Conservation (phyloP, 805 yeast species). For the Wickerhamomyces pijperi region DNA sequence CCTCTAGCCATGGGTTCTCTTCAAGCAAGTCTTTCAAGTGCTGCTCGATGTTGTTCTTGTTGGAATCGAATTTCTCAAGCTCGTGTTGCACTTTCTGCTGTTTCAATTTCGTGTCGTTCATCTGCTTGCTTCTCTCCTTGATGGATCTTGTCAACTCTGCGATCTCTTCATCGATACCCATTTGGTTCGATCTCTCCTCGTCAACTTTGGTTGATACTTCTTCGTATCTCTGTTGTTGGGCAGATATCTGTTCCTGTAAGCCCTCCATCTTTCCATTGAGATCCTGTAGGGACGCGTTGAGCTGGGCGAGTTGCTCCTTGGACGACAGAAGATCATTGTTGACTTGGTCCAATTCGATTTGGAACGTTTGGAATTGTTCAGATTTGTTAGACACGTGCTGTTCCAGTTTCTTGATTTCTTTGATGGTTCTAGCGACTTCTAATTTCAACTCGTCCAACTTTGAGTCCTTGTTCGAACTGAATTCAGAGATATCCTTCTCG, state of each 20-base stretch:
- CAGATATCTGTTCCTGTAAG: slow-evolving; percentile 5
- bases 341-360: slow-evolving; percentile 62
- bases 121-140: slow-evolving; percentile 26
- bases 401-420: slow-evolving; percentile 26
- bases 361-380: slow-evolving; percentile 47
- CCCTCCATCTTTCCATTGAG: slow-evolving; percentile 22
- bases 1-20: slow-evolving; percentile 66
- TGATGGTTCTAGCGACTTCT: slow-evolving; percentile 35
- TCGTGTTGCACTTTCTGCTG: slow-evolving; percentile 46
- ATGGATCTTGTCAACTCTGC: slow-evolving; percentile 41
- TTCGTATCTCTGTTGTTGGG: slow-evolving; percentile 17
- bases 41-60: slow-evolving; percentile 24
- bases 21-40: slow-evolving; percentile 34
- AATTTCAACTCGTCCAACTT: slow-evolving; percentile 56
- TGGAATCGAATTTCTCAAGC: slow-evolving; percentile 34
- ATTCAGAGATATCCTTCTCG: slow-evolving; percentile 74
- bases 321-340: slow-evolving; percentile 40
- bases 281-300: slow-evolving; percentile 24
- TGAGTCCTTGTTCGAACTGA: slow-evolving; percentile 64
- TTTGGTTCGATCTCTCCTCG: slow-evolving; percentile 37
- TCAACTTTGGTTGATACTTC: slow-evolving; percentile 16
- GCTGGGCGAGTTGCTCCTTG: slow-evolving; percentile 29
- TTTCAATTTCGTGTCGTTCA: slow-evolving; percentile 37
- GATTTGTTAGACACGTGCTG: slow-evolving; percentile 32
- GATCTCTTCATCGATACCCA: slow-evolving; percentile 71